A percentile compares a stretch with the other conserved stretches of the same genome.
Evolutionary conservation across 2,329 filamentous ascomycete species (phyloP).

Genomic region (Gliomastix tumulicola): DNA sequence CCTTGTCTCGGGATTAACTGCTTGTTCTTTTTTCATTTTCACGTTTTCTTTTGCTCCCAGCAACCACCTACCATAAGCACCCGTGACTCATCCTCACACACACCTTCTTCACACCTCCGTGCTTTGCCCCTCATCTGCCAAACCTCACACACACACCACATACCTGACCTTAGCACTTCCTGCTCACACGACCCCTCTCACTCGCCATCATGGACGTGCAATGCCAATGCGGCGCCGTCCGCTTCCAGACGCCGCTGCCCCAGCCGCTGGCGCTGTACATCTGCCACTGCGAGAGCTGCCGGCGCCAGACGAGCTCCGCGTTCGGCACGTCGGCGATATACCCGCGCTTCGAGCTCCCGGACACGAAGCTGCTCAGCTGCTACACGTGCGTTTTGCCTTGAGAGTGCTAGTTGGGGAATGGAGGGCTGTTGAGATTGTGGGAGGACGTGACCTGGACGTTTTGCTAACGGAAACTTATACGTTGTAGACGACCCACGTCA

Average conservation of each 20-base stretch:
- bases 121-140: too few species aligned
- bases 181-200: background rate
- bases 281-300: slow-evolving; percentile 64
- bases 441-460: too few species aligned
- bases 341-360: slow-evolving; percentile 54
- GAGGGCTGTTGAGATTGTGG: too few species aligned
- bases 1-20: too few species aligned
- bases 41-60: too few species aligned
- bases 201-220: slow-evolving; percentile 42
- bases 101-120: too few species aligned
- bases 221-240: slow-evolving; percentile 59
- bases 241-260: slow-evolving; percentile 53
- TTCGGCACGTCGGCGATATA: slow-evolving; percentile 67
- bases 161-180: too few species aligned
- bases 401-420: background rate
- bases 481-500: slow-evolving; percentile 44
- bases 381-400: slow-evolving; percentile 40
- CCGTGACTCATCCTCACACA: too few species aligned
- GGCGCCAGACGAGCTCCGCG: slow-evolving; percentile 57
- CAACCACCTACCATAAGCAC: too few species aligned
- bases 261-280: slow-evolving; percentile 60
- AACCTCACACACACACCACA: too few species aligned
- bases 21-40: too few species aligned
- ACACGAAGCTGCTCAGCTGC: slow-evolving; percentile 38
- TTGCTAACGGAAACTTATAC: too few species aligned